These are phyloP conservation scores for Penicillium fimorum DNA, from an alignment of 495 filamentous ascomycete genomes.

Conservation along the genomic window DNA sequence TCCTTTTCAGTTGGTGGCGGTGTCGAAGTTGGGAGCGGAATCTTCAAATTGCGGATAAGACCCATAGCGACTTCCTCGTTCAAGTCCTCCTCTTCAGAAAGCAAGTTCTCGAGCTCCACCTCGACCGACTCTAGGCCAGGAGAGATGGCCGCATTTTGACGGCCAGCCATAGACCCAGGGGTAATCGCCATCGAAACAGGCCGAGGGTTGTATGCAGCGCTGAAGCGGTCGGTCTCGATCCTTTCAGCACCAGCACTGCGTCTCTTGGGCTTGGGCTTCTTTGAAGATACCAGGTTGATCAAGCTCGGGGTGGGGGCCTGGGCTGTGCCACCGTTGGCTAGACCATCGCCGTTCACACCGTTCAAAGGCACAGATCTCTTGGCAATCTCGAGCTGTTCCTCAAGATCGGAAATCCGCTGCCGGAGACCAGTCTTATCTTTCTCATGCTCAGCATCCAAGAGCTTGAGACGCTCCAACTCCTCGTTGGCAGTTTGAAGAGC, in stretches of 20 bases:
- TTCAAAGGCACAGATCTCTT: constrained; percentile 62
- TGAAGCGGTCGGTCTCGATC: constrained; percentile 79
- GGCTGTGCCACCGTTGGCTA: constrained; percentile 61
- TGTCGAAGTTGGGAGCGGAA: constrained; percentile 76
- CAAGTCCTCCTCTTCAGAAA: constrained; percentile 91
- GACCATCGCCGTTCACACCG: constrained; percentile 55
- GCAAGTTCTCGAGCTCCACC: constrained; percentile 85
- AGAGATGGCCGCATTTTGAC: constrained; percentile 67
- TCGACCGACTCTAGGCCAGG: constrained; percentile 86
- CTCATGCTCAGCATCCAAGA: constrained; percentile 68
- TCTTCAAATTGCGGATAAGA: constrained; percentile 93
- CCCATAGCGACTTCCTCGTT: constrained; percentile 97
- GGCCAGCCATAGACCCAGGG: constrained; percentile 58
- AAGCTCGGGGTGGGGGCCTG: constrained; percentile 67
- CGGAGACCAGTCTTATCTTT: constrained; percentile 78
- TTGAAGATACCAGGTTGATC: constrained; percentile 94
- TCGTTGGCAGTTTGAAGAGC: constrained; percentile 69
- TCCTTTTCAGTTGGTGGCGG: constrained; percentile 96
- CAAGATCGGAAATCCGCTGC: constrained; percentile 83
- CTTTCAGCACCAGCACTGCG: constrained; percentile 90
- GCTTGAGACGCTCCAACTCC: constrained; percentile 73
- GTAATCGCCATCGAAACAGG: constrained; percentile 88
- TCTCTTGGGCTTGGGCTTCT: constrained; percentile 96
- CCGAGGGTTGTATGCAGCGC: constrained; percentile 86
- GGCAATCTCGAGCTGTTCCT: constrained; percentile 87